Evolutionary conservation across 2,329 filamentous ascomycete genomes (phyloP), one percentile per base, ranked within the genome.

Genomic region (Neofusicoccum sp.): DNA sequence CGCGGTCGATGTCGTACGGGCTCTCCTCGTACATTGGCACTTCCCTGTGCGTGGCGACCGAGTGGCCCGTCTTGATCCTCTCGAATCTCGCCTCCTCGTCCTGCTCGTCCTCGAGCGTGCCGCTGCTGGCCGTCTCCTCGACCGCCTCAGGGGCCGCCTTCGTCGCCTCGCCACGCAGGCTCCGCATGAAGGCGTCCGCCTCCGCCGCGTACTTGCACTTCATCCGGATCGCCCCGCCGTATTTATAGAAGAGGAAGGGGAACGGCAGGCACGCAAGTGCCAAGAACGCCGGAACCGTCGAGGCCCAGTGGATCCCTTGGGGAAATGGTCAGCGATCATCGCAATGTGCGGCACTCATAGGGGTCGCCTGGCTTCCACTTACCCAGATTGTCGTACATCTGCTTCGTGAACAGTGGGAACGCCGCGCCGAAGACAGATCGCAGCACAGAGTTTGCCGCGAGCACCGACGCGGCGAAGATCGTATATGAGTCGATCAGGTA

Each of bases 381-480:
- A 45, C 68, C 74, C 4, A 76, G 64, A 30, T 65, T 58, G 9
- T 63, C 63, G 67, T 81, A 81, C 79, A 81, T 90, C 68, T 90
- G 86, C 1, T 79, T 82, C 0, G 89, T 86, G 71, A 95, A 95
- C 1, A 95, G 82, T 0, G 91, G 91, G 79, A 96, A 95, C 1
- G 82, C 86, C 2, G 90, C 89, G 64, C 89, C 91, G 64, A 87
- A 89, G 7, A 92, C 78, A 0, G 89, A 93, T 66, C 91, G 87
- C 38, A 96, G 76, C 69, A 96, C 89, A 0, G 90, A 89, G 75
- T 93, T 91, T 49, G 88, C 89, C 2, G 90, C 89, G 7, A 93
- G 78, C 0, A 87, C 89, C 0, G 86, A 90, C 0, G 89, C 89
- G 0, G 90, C 89, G 64, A 88, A 93, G 66, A 93, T 88, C 56